Evolutionary conservation across 306 rosid genomes (phyloP).

Genomic region (Calophaca sinica): DNA sequence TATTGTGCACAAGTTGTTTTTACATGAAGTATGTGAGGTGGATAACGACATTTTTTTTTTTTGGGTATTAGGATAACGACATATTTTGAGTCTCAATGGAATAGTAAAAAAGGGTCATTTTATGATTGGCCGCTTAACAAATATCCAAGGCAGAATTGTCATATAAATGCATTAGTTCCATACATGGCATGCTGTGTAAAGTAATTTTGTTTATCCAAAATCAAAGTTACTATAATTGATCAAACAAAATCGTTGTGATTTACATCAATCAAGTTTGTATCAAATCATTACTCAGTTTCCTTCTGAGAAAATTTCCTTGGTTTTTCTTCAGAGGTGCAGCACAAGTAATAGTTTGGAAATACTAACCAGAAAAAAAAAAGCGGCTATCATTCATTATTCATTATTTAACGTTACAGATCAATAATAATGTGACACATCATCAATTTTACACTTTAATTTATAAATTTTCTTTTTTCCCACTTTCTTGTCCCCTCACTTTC

Average conservation of each 20-base stretch:
- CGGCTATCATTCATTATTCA: neutral
- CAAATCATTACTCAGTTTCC: neutral
- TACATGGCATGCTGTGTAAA: neutral
- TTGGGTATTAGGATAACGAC: too few relatives aligned
- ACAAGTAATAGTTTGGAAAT: neutral
- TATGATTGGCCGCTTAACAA: constrained; percentile 11
- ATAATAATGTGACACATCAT: too few relatives aligned
- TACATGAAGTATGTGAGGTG: too few relatives aligned
- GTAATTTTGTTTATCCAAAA: neutral
- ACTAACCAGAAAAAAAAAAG: neutral
- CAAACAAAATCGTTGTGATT: neutral
- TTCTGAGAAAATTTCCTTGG: neutral
- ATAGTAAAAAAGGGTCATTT: constrained; percentile 6
- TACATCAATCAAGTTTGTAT: constrained; percentile 30
- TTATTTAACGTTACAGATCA: too few relatives aligned
- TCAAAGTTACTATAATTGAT: constrained; percentile 24
- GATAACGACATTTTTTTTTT: too few relatives aligned
- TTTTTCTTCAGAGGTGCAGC: neutral
- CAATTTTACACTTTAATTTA: too few relatives aligned
- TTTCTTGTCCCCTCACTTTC: too few relatives aligned
- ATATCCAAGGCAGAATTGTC: neutral
- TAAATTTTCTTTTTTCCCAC: too few relatives aligned
- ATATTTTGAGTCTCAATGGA: too few relatives aligned
- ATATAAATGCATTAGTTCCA: constrained; percentile 27
- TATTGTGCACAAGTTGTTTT: too few relatives aligned